These are phyloP conservation scores for Trichoderma sp. DNA, from an alignment of 2,329 filamentous ascomycete genomes.

Conservation along the genomic window DNA sequence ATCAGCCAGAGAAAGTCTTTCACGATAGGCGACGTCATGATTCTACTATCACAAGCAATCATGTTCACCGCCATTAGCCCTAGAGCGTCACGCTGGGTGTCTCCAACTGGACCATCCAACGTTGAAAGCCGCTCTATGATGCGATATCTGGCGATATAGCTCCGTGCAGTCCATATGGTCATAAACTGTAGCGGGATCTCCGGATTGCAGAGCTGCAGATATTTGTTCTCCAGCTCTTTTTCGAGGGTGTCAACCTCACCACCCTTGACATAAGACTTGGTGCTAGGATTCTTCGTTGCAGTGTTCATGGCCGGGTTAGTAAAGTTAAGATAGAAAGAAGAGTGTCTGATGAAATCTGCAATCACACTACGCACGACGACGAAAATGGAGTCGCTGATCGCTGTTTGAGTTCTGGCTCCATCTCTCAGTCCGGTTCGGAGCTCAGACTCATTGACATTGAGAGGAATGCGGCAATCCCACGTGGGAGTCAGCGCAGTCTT, in stretches of 20 bases:
- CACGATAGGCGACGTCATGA: constrained; percentile 29
- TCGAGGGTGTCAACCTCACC: not conserved
- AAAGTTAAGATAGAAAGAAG: not conserved
- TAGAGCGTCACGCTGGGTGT: not conserved
- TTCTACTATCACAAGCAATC: not conserved
- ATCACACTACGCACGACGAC: not conserved
- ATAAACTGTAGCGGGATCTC: not conserved
- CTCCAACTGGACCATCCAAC: not conserved
- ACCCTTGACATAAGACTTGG: not conserved
- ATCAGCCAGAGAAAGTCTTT: constrained; percentile 39
- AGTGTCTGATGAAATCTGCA: constrained; percentile 26
- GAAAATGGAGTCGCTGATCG: not conserved
- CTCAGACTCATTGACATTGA: constrained; percentile 46
- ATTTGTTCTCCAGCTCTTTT: not conserved
- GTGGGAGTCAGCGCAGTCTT: constrained; percentile 30
- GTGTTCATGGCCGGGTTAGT: not conserved
- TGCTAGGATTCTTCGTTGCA: not conserved
- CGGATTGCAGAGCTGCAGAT: not conserved
- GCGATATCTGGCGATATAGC: not conserved
- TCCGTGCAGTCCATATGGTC: not conserved
- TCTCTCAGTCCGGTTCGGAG: not conserved
- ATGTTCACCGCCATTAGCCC: not conserved
- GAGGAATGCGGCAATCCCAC: constrained; percentile 43
- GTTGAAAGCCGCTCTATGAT: not conserved
- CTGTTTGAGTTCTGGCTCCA: not conserved